Base-by-base conservation (phyloP, 176 grass and related monocot species). In the Carex parvula region DNA sequence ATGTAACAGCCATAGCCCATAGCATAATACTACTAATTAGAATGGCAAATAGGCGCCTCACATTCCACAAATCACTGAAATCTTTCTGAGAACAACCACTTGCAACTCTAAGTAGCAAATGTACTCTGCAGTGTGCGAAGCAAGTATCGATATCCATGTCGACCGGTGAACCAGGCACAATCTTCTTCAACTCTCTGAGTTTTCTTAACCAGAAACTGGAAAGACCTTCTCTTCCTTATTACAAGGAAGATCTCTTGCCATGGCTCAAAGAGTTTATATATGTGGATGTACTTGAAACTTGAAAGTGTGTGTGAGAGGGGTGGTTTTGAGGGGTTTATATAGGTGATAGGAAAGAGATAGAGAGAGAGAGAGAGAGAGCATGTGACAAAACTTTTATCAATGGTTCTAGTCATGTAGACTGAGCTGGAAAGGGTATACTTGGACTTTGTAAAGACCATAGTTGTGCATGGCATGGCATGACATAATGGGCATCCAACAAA, bases 61-160 rank as follows among this genome's bases (percentile, higher is more conserved):
- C 11, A 46, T 75, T 0, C 83, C 83, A 16, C 79, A 95, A 41
- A 97, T 33, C 24, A 13, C 30, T 1, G 88, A 87, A 18, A 92
- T 79, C 80, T 72, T 94, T 84, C 64, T 86, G 67, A 97, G 59
- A 64, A 80, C 24, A 6, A 70, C 33, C 74, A 94, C 86, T 89
- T 89, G 89, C 39, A 97, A 75, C 85, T 94, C 88, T 26, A 97
- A 87, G 63, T 87, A 71, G 79, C 88, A 91, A 81, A 94, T 92
- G 86, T 92, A 94, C 79, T 90, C 84, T 0, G 94, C 91, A 1
- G 86, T 70, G 7, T 86, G 55, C 44, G 79, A 71, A 97, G 94
- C 79, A 97, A 77, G 55, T n/a, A 48, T 94, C 75, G 1, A 89
- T 60, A 2, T 87, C 64, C 16, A 64, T 77, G 44, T 12, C 73